phyloP scores from a whole-genome alignment of 495 filamentous ascomycete genomes.

The Aspergillus ellipticus region DNA sequence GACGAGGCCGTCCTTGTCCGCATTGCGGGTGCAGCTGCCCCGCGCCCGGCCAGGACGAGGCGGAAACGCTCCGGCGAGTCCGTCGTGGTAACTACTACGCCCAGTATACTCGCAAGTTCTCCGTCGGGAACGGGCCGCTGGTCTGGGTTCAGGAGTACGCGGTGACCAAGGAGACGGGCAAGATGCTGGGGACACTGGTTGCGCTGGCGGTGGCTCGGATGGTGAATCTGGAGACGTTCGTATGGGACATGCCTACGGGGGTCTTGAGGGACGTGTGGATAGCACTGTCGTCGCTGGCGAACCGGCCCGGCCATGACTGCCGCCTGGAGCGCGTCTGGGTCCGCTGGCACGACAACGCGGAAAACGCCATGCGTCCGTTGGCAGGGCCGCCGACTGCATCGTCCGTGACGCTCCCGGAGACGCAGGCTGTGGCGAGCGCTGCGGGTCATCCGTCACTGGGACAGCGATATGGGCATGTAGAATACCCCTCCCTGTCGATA shows the following conservation, averaged over 20 bases:
- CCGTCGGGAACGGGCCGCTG: slow-evolving; percentile 78
- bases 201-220: slow-evolving; percentile 80
- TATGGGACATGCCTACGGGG: slow-evolving; percentile 97
- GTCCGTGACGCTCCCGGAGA: slow-evolving; percentile 23
- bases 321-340: slow-evolving; percentile 81
- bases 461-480: slow-evolving; percentile 53
- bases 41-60: slow-evolving; percentile 13
- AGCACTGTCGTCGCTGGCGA: slow-evolving; percentile 70
- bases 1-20: slow-evolving; percentile 21
- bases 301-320: slow-evolving; percentile 56
- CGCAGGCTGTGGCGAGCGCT: slow-evolving; percentile 10
- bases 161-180: slow-evolving; percentile 84
- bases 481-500: slow-evolving; percentile 83
- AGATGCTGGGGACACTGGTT: slow-evolving; percentile 91
- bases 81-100: slow-evolving; percentile 77
- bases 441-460: slow-evolving; percentile 16
- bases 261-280: slow-evolving; percentile 85
- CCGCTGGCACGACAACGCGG: slow-evolving; percentile 82
- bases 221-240: slow-evolving; percentile 84
- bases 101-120: slow-evolving; percentile 83
- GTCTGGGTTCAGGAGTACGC: slow-evolving; percentile 86
- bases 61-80: slow-evolving; percentile 8
- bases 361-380: slow-evolving; percentile 33
- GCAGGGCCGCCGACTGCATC: slow-evolving; percentile 16
- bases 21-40: slow-evolving; percentile 34